Base-by-base conservation (phyloP, 2,329 filamentous ascomycete genomes). In the Fusarium duplospermum region DNA sequence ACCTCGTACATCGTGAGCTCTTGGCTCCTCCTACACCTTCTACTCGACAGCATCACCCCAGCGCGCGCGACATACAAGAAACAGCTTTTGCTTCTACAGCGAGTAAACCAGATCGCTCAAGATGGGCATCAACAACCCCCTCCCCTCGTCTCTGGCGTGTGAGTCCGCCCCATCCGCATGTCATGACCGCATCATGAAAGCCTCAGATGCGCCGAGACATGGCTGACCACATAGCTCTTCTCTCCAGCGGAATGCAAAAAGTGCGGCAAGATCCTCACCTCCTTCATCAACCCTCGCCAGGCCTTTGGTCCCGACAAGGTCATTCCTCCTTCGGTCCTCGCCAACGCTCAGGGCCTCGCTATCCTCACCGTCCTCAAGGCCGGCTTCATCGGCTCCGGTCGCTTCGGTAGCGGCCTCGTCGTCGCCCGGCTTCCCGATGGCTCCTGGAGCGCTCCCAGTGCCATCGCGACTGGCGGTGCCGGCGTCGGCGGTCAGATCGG, bases 271-370 rank as follows among this genome's bases (percentile, higher is more conserved):
- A 98, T 98, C 80, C 90, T 99, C 77, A 90, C 93, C 54, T 97
- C 95, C 14, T 99, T 99, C 82, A 90, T 98, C 82, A 96, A 98
- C 82, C 96, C 96, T 22, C 90, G 92, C 81, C 96, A 98, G 86
- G 87, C 96, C 22, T 98, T 98, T 83, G 95, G 96, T 7, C 96
- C 96, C 65, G 96, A 98, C 84, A 98, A 98, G 84, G 92, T 99
- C 82, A 99, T 99, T 78, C 96, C 96, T 59, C 95, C 96, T 9
- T 90, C 92, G 62, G 89, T 99, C 77, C 91, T 99, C 78, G 93
- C 93, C 74, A 94, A 94, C 83, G 96, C 96, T 79, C 98, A 99
- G 89, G 94, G 94, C 79, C 92, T 97, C 76, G 94, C 93, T 42
- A 92, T 97, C 79, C 90, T 97, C 80, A 96, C 94, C 59, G 93